Base-by-base conservation (phyloP, 2,329 filamentous ascomycete genomes). In the Pestalotiopsis sp. region DNA sequence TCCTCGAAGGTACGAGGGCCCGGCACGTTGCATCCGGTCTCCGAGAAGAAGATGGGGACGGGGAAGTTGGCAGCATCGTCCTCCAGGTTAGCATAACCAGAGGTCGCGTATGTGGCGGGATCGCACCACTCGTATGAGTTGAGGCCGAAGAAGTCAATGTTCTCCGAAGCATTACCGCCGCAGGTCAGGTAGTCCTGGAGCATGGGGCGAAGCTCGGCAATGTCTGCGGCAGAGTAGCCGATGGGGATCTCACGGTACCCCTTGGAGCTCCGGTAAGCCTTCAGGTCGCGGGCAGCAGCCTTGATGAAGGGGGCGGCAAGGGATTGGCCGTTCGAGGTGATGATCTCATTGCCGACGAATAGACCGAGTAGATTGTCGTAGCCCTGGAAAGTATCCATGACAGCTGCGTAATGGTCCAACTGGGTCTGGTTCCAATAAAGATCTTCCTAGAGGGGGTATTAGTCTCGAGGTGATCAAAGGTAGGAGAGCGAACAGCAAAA, bases 41-140 rank as follows among this genome's bases (percentile, higher is more conserved):
- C 94, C 41, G 93, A 95, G 81, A 97, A 93, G 85, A 94, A 95
- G 75, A 96, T 93, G 23, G 93, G 94, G n/a, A 97, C 89, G 61
- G 90, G 91, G 80, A 94, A 95, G 74, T 88, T 80, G 49, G 86
- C 86, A 5, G 92, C 90, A 72, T 92, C 90, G 66, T 84, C 79
- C 78, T 94, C 86, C 36, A 97, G 88, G 71, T 84, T 84, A 61
- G 83, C 77, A 81, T 97, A 97, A 68, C 93, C 93, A 2, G 93
- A 89, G 5, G 79, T 83, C 31, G 83, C 72, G 80, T 90, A 94
- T 4, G 78, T 80, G 68, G 84, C 83, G 27, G 83, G 81, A 70
- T 91, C 91, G 75, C 91, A 93, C 91, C 91, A 93, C 77, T 94
- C 92, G 79, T 97, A 96, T 63, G 93, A 93, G 78, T 97, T 97